These are phyloP conservation scores for Fusarium sp. DNA, from an alignment of 2,329 filamentous ascomycete species.

Conservation along the genomic window DNA sequence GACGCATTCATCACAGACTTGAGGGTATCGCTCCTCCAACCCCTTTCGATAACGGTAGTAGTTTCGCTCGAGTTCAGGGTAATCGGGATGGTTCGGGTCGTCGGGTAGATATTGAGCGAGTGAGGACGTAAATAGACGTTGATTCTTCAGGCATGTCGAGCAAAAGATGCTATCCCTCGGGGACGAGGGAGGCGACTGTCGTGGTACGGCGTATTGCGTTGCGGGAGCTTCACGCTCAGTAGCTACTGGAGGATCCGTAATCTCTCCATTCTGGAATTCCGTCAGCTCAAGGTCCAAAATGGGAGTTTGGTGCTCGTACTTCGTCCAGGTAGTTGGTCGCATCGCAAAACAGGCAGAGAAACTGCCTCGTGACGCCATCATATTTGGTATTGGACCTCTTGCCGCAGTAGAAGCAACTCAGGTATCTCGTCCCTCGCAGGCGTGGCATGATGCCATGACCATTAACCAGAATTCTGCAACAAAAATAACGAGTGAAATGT, in stretches of 20 bases:
- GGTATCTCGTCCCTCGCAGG: conserved; percentile 53
- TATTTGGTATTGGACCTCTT: conserved; percentile 70
- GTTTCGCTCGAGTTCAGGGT: conserved; percentile 72
- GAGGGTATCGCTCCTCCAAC: conserved; percentile 86
- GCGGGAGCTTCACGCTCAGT: conserved; percentile 56
- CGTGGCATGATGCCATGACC: conserved; percentile 53
- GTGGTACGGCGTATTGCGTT: conserved; percentile 60
- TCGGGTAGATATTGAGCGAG: conserved; percentile 83
- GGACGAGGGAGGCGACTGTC: conserved; percentile 40
- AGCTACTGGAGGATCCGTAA: conserved; percentile 83
- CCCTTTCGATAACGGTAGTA: conserved; percentile 77
- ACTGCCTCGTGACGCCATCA: conserved; percentile 69
- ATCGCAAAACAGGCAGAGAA: conserved; percentile 82
- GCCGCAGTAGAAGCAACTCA: conserved; percentile 88
- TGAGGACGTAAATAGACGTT: conserved; percentile 79
- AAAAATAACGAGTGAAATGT: neutral
- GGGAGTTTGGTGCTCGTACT: conserved; percentile 56
- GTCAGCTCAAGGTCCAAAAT: conserved; percentile 4
- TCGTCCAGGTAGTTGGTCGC: conserved; percentile 90
- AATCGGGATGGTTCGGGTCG: conserved; percentile 73
- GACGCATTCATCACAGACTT: conserved; percentile 85
- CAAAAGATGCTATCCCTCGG: conserved; percentile 67
- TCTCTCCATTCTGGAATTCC: conserved; percentile 77
- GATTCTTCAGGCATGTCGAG: conserved; percentile 85
- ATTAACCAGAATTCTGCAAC: neutral